A percentile compares a stretch with the other conserved stretches of the same genome.
These are phyloP conservation scores for Magnolia changhungtana DNA, from an alignment of 164 flowering plant species.

Conservation along the genomic window DNA sequence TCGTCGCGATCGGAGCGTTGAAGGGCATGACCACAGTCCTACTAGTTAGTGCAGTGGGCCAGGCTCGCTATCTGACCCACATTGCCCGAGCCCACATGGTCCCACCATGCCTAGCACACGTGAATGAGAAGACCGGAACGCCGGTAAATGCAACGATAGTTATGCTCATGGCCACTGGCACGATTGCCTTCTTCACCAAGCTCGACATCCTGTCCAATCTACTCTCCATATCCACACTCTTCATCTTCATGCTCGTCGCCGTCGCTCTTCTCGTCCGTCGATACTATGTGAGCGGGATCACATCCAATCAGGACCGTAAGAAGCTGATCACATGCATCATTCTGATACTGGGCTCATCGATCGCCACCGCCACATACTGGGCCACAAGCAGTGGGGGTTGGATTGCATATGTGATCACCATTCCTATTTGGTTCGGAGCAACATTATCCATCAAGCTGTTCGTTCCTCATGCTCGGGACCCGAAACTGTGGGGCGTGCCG, in stretches of 20 bases:
- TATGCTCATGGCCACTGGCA: conserved; percentile 39
- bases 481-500: conserved; percentile 64
- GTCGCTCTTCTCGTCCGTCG: conserved; percentile 51
- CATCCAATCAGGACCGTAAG: conserved; percentile 26
- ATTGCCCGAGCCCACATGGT: conserved; percentile 74
- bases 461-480: conserved; percentile 40
- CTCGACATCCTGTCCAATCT: conserved; percentile 47
- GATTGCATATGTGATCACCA: conserved; percentile 35
- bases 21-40: conserved; percentile 73
- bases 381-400: conserved; percentile 25
- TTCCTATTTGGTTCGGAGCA: conserved; percentile 40
- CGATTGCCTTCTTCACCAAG: conserved; percentile 51
- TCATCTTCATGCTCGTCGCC: conserved; percentile 56
- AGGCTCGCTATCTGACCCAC: conserved; percentile 78
- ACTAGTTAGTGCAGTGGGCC: conserved; percentile 56
- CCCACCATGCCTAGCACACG: conserved; percentile 62
- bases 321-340: conserved; percentile 35
- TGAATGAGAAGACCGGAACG: conserved; percentile 43
- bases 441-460: conserved; percentile 34
- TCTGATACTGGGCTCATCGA: conserved; percentile 39
- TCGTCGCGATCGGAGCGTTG: conserved; percentile 61
- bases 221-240: conserved; percentile 54
- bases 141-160: conserved; percentile 55
- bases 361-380: conserved; percentile 38
- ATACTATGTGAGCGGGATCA: conserved; percentile 42